Conservation (phyloP, 768 basidiomycete genomes). For the Kwoniella sp. region DNA sequence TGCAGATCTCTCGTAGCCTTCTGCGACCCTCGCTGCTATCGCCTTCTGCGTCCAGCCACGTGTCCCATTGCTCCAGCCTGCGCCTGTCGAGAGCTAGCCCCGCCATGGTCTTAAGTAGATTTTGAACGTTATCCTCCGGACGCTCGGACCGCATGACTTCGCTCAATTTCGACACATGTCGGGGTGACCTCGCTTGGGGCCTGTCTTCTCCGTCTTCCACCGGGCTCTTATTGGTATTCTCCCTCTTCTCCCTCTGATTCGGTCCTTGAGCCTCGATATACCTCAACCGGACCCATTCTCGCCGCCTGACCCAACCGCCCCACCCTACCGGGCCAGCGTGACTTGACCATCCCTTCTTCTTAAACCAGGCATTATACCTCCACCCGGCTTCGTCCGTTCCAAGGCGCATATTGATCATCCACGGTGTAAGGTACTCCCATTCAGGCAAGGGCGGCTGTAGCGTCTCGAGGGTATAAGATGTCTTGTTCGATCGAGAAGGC, state of each 20-base stretch:
- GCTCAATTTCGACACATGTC: too few species aligned
- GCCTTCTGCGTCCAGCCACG: conserved; percentile 20
- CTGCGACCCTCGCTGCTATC: not conserved
- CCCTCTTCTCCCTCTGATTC: conserved; percentile 1
- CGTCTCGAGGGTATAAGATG: conserved; percentile 36
- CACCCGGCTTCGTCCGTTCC: conserved; percentile 45
- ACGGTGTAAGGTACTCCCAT: conserved; percentile 41
- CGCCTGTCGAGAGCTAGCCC: conserved; percentile 28
- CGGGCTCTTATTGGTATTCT: not conserved
- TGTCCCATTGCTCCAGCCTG: conserved; percentile 33
- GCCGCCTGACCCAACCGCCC: conserved; percentile 41
- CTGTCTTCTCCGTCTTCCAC: too few species aligned
- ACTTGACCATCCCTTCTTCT: conserved; percentile 31
- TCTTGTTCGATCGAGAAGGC: conserved; percentile 26
- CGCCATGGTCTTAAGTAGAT: conserved; percentile 18
- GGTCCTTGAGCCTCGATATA: not conserved
- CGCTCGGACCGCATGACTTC: conserved; percentile 5
- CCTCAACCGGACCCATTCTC: conserved; percentile 43
- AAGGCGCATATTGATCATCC: conserved; percentile 45
- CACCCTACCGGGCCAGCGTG: conserved; percentile 36
- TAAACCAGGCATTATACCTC: conserved; percentile 46
- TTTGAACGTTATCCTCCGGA: conserved; percentile 4
- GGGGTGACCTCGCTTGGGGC: too few species aligned
- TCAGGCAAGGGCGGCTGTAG: conserved; percentile 37
- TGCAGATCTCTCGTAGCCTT: conserved; percentile 3